A percentile compares a stretch with the other conserved stretches of the same genome.
These are phyloP conservation scores for Thraustochytrium striatum DNA, from an alignment of 352 stramenopile species.

Conservation along the genomic window DNA sequence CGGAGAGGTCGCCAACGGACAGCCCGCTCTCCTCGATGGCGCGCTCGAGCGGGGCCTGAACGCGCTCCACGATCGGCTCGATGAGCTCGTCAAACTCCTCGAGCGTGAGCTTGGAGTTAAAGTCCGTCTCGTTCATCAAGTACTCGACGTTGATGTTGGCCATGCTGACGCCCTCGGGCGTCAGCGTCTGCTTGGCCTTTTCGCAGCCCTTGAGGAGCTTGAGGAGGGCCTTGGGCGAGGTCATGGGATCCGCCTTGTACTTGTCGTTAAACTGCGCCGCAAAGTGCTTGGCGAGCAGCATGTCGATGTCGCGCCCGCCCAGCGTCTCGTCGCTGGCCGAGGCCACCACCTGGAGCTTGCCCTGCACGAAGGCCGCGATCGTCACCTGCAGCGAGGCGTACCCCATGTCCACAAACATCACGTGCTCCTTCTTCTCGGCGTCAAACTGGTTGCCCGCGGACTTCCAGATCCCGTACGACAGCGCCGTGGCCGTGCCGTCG, in stretches of 20 bases:
- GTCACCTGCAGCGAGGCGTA: constrained; percentile 65
- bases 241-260: constrained; percentile 83
- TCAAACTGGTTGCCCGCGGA: constrained; percentile 66
- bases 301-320: constrained; percentile 93
- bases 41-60: constrained; percentile 74
- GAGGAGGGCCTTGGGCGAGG: constrained; percentile 85
- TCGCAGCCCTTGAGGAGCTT: constrained; percentile 96
- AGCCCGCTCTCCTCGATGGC: constrained; percentile 56
- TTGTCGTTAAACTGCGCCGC: constrained; percentile 92
- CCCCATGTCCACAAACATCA: constrained; percentile 99
- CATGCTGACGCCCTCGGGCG: constrained; percentile 89
- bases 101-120: constrained; percentile 84
- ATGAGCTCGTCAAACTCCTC: constrained; percentile 92
- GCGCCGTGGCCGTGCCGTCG: constrained; percentile 90
- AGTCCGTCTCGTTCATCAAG: constrained; percentile 95
- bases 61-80: constrained; percentile 69
- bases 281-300: constrained; percentile 85
- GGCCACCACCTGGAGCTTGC: constrained; percentile 89
- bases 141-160: constrained; percentile 94
- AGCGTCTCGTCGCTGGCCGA: constrained; percentile 87
- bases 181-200: constrained; percentile 98
- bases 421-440: constrained; percentile 88
- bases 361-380: constrained; percentile 75
- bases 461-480: constrained; percentile 83
- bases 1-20: constrained; percentile 53